Evolutionary conservation across 169 alveolate genomes (phyloP), one percentile per base, ranked within the genome.

Genomic region (Toxoplasma gondii): DNA sequence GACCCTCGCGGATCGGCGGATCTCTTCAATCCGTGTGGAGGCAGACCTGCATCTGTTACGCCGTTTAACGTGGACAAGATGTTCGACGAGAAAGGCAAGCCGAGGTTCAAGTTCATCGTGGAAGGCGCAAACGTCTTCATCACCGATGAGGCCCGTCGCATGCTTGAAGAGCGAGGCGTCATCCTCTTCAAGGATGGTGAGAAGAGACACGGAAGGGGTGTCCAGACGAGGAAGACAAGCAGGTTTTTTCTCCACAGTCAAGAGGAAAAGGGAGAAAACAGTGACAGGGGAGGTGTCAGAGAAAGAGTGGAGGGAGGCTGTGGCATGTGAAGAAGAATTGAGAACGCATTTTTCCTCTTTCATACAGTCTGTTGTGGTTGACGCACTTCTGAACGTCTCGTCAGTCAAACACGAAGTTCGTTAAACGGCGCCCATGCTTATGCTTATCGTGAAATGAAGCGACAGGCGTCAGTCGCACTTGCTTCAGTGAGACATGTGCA

Each of bases 21-120:
- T 84, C 93, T 98, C 88, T 97, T 98, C 92, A 97, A 97, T 80
- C 99, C 99, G 9, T 97, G 98, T 93, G 99, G 98, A n/a, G 99
- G 99, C 39, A 93, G 99, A 53, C 99, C 98, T 34, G 96, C 97
- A 44, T 94, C 98, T 17, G 96, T 97, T 45, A 97, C 97, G 41
- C 96, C 97, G 83, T n/a, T 80, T 0, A 97, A 97, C 84, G 98
- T 97, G 0, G 88, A 97, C 93, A 80, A 86, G 81, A 86, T 97
- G 92, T 95, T 96, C 67, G 95, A 96, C 91, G 82, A 70, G 67
- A 93, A 93, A 36, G 84, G 70, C 39, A 36, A 64, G 36, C 88
- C 67, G 34, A 54, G 88, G 24, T 97, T 94, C 95, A 96, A 97
- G 95, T 97, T 94, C 94, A 95, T 98, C 84, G 98, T 97, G 31